phyloP scores from a whole-genome alignment of 331 rosid genomes.

The Acacia pycnantha region DNA sequence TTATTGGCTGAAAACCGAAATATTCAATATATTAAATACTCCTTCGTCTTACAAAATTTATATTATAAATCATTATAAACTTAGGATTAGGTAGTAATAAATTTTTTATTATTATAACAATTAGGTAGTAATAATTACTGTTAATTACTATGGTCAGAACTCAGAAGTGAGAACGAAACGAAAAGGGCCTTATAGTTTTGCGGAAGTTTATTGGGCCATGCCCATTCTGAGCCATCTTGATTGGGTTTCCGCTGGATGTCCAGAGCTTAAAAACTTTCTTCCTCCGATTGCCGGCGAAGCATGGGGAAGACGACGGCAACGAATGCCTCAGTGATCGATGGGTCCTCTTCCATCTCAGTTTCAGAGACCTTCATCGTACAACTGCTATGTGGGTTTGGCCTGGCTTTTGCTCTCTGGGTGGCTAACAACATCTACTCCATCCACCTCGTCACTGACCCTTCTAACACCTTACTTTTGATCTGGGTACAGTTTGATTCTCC shows the following conservation, averaged over 20 bases:
- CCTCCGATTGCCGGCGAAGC: conserved; percentile 32
- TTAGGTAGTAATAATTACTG: too few relatives aligned
- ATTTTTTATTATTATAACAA: too few relatives aligned
- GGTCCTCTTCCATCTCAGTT: conserved; percentile 26
- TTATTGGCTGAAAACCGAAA: too few relatives aligned
- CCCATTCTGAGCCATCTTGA: neutral
- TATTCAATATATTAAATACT: too few relatives aligned
- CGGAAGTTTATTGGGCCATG: neutral
- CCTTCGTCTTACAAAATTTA: too few relatives aligned
- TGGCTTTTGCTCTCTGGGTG: conserved; percentile 42
- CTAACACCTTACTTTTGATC: conserved; percentile 56
- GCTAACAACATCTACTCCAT: conserved; percentile 46
- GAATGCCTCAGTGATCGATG: conserved; percentile 7
- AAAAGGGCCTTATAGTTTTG: neutral
- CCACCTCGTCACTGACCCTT: conserved; percentile 64
- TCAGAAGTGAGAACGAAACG: too few relatives aligned
- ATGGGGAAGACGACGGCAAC: conserved; percentile 12
- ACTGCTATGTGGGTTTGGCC: conserved; percentile 42
- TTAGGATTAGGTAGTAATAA: too few relatives aligned
- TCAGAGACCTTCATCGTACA: conserved; percentile 47
- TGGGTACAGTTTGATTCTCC: conserved; percentile 44
- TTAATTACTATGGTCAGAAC: neutral
- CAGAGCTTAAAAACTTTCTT: neutral
- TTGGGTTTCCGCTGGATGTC: neutral
- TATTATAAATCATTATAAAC: too few relatives aligned